A percentile compares a stretch with the other conserved stretches of the same genome.
Conservation (phyloP, 2,329 filamentous ascomycete species). For the Madurella fahalii region DNA sequence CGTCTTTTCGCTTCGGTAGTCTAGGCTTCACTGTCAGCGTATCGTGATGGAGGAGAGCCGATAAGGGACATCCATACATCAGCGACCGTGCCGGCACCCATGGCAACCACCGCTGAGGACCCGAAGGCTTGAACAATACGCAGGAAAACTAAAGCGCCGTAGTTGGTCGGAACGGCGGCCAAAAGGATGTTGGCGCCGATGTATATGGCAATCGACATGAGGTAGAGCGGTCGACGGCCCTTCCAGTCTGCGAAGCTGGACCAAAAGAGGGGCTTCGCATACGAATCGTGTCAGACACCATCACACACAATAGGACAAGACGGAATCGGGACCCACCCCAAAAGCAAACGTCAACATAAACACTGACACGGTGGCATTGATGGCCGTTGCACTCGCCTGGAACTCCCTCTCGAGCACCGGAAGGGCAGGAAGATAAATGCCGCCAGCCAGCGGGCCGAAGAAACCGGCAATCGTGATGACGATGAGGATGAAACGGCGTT, state of each 20-base stretch:
- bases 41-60: too few species aligned
- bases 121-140: slow-evolving; percentile 16
- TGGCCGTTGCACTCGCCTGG: slow-evolving; percentile 14
- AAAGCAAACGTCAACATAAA: slow-evolving; percentile 20
- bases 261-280: slow-evolving; percentile 12
- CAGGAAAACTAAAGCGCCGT: slow-evolving; percentile 13
- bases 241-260: slow-evolving; percentile 17
- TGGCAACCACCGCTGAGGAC: slow-evolving; percentile 10
- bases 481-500: slow-evolving; percentile 13
- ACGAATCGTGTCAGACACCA: too few species aligned
- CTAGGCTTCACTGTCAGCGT: background rate
- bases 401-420: slow-evolving; percentile 14
- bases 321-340: slow-evolving; percentile 5
- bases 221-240: slow-evolving; percentile 14
- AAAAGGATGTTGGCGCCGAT: slow-evolving; percentile 12
- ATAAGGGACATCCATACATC: slow-evolving; percentile 7
- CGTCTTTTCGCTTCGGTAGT: slow-evolving; percentile 16
- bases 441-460: slow-evolving; percentile 15
- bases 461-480: slow-evolving; percentile 16
- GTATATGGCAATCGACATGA: slow-evolving; percentile 13
- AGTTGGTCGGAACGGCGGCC: slow-evolving; percentile 13
- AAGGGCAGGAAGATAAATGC: slow-evolving; percentile 16
- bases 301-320: too few species aligned
- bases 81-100: slow-evolving; percentile 16
- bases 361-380: slow-evolving; percentile 15